These are phyloP conservation scores for Phaeolepiota aurea DNA, from an alignment of 768 basidiomycete species.

Conservation along the genomic window DNA sequence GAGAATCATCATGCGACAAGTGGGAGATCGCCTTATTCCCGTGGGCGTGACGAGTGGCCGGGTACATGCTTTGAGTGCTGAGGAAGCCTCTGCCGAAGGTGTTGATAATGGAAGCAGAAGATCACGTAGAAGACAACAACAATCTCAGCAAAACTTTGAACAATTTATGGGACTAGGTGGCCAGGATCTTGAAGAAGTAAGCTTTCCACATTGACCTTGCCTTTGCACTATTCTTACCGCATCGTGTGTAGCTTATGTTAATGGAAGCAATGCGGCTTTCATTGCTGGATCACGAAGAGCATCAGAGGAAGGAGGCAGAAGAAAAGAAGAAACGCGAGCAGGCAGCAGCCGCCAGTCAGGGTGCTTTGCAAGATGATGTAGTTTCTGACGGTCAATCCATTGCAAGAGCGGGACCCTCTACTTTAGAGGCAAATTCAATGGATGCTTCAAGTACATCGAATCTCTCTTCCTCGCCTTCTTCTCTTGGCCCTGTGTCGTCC, in stretches of 20 bases:
- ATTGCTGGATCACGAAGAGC: conserved; percentile 89
- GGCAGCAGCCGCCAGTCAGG: conserved; percentile 25
- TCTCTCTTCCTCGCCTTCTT: conserved; percentile 19
- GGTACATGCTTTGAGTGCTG: conserved; percentile 56
- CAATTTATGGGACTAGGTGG: conserved; percentile 71
- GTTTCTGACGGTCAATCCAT: conserved; percentile 11
- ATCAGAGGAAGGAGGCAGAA: conserved; percentile 70
- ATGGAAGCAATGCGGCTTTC: conserved; percentile 99
- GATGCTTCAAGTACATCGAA: conserved; percentile 9
- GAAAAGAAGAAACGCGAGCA: conserved; percentile 52
- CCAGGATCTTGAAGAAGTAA: conserved; percentile 90
- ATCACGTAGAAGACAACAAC: conserved; percentile 53
- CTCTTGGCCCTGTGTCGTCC: conserved; percentile 15
- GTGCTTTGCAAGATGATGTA: conserved; percentile 5
- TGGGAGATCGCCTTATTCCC: conserved; percentile 94
- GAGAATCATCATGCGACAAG: conserved; percentile 96
- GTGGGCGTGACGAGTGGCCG: conserved; percentile 92
- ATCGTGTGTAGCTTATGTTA: conserved; percentile 71
- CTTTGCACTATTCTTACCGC: background rate
- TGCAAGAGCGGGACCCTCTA: conserved; percentile 25
- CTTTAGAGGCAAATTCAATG: conserved; percentile 17
- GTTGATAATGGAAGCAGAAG: conserved; percentile 33
- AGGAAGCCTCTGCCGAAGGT: conserved; percentile 45
- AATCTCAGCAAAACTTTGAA: conserved; percentile 47
- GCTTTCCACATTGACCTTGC: conserved; percentile 12